A percentile compares a stretch with the other conserved stretches of the same genome.
Evolutionary conservation across 2,329 filamentous ascomycete species (phyloP).

Genomic region (Lachnellula arida): DNA sequence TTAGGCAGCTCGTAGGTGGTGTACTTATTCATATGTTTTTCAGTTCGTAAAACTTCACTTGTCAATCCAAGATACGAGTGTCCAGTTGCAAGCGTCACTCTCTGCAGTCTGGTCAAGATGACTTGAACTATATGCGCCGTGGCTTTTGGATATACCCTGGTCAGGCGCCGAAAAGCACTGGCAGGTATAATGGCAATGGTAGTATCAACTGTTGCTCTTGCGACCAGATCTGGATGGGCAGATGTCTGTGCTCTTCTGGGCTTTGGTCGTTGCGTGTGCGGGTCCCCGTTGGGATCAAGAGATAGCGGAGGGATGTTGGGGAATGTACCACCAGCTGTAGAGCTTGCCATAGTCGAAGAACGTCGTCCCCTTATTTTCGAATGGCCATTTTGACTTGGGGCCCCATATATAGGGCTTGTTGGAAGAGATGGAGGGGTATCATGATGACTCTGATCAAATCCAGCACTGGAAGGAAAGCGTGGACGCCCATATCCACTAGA

Average conservation of each 20-base stretch:
- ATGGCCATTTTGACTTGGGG: conserved; percentile 32
- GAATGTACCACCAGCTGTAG: conserved; percentile 37
- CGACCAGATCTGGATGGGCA: conserved; percentile 93
- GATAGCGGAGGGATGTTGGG: conserved; percentile 71
- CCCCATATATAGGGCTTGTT: conserved; percentile 29
- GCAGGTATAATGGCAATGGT: conserved; percentile 98
- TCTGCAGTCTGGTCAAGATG: conserved; percentile 87
- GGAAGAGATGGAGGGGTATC: conserved; percentile 30
- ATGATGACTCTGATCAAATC: conserved; percentile 23
- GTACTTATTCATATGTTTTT: conserved; percentile 89
- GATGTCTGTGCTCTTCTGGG: conserved; percentile 54
- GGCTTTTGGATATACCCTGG: conserved; percentile 90
- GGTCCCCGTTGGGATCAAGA: conserved; percentile 47
- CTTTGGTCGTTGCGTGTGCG: conserved; percentile 26
- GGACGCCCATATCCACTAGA: conserved; percentile 31
- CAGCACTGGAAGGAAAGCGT: conserved; percentile 23
- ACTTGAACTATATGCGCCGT: conserved; percentile 98
- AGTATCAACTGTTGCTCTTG: conserved; percentile 91
- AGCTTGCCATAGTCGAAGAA: conserved; percentile 27
- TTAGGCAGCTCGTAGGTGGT: conserved; percentile 90
- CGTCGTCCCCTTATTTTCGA: conserved; percentile 49
- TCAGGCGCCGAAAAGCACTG: conserved; percentile 88
- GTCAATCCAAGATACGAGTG: conserved; percentile 92
- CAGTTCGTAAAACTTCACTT: conserved; percentile 85
- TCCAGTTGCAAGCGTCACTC: conserved; percentile 90